Evolutionary conservation across 768 basidiomycete species (phyloP).

Genomic region (Panaeolus papilionaceus): DNA sequence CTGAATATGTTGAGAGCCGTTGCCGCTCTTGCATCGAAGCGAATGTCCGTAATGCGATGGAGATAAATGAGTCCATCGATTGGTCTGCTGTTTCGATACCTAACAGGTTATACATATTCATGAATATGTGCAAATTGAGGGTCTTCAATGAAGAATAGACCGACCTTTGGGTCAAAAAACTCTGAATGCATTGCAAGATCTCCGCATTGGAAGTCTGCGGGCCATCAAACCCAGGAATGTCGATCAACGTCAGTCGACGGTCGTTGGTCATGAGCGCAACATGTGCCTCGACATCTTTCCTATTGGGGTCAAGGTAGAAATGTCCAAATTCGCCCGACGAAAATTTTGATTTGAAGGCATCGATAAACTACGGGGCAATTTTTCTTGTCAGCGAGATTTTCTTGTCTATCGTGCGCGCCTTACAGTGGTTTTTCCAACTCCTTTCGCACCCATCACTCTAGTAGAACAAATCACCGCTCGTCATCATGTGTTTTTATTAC

Average conservation of each 20-base stretch:
- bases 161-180: slow-evolving; percentile 27
- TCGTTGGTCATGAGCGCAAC: slow-evolving; percentile 28
- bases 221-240: slow-evolving; percentile 44
- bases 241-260: slow-evolving; percentile 45
- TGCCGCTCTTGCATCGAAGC: slow-evolving; percentile 38
- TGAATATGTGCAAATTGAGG: too few species aligned
- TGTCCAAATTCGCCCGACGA: slow-evolving; percentile 16
- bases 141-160: slow-evolving; percentile 22
- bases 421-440: slow-evolving; percentile 38
- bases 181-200: slow-evolving; percentile 44
- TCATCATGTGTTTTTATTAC: too few species aligned
- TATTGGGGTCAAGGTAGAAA: slow-evolving; percentile 39
- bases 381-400: neutral
- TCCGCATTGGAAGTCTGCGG: slow-evolving; percentile 40
- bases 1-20: slow-evolving; percentile 42
- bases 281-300: slow-evolving; percentile 37
- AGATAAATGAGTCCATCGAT: slow-evolving; percentile 45
- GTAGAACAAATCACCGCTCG: too few species aligned
- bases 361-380: slow-evolving; percentile 29
- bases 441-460: slow-evolving; percentile 35
- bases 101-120: slow-evolving; percentile 14
- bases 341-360: slow-evolving; percentile 19
- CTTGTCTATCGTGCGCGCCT: neutral
- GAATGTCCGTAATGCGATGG: slow-evolving; percentile 46
- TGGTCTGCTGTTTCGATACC: slow-evolving; percentile 31